Evolutionary conservation across 768 basidiomycete species (phyloP), one percentile per base, ranked within the genome.

Genomic region (Dacryopinax spathularia): DNA sequence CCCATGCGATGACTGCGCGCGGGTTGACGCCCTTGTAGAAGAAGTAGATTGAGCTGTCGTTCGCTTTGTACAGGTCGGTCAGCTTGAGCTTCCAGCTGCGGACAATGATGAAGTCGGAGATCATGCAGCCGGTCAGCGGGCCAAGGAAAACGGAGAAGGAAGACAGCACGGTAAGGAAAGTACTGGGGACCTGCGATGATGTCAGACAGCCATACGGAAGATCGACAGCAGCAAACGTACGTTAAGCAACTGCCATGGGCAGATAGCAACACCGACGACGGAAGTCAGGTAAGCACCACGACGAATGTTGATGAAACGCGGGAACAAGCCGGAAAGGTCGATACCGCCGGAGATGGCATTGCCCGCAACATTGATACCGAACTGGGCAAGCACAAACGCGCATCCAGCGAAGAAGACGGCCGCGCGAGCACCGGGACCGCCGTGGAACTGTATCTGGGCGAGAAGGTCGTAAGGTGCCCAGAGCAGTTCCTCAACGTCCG

Each of bases 371-470:
- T 72, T 69, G 63, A 69, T 65, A n/a, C 66, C 67, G 22, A 71
- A 62, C 64, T 72, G 71, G 20, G 66, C 33, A 20, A 68, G 34
- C 20, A 70, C 33, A 67, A 72, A 71, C 1, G 70, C 63, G 33
- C 71, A 48, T 2, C 70, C 69, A 33, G 69, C 69, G 62, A 73
- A 73, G 66, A 73, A 73, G 6, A 72, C 67, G 15, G 67, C 71
- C 13, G 72, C 72, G 37, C 71, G 61, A 1, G 70, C 66, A 2
- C 72, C 72, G 18, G 62, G 15, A 0, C 68, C 65, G 18, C 69
- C 71, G 33, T 69, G 60, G 22, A 63, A 62, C 35, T 70, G 66
- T 33, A 69, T 67, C 25, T 64, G 65, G 4, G 60, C 60, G 4
- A 69, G 44, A 22, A 69, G 62, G 12, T 56, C 59, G 62, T 66